These are phyloP conservation scores for Pythium guiyangense DNA, from an alignment of 352 stramenopile genomes.

Conservation along the genomic window DNA sequence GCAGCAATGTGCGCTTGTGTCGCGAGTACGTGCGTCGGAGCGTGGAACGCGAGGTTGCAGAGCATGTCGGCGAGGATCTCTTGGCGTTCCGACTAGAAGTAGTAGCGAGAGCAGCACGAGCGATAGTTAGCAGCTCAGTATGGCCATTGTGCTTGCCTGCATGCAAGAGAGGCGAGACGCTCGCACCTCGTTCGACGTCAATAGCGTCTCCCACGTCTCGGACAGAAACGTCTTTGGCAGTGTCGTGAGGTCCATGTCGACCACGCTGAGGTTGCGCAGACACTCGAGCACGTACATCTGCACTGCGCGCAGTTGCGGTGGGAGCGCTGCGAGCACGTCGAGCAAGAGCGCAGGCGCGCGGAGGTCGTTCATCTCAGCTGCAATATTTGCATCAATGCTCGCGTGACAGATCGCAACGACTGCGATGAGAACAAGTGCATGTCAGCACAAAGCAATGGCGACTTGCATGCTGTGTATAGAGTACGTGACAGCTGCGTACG, in stretches of 20 bases:
- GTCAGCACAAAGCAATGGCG: constrained; percentile 49
- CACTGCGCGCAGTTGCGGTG: constrained; percentile 11
- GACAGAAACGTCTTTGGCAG: constrained; percentile 19
- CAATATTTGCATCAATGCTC: constrained; percentile 49
- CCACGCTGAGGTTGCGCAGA: constrained; percentile 46
- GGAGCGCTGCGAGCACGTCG: constrained; percentile 20
- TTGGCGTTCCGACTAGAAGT: constrained; percentile 9
- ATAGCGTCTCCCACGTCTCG: constrained; percentile 22
- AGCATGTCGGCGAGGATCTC: constrained; percentile 41
- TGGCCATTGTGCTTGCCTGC: too few relatives aligned
- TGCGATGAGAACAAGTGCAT: constrained; percentile 12
- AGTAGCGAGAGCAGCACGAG: neutral
- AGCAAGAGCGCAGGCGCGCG: constrained; percentile 24
- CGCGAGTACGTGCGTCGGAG: constrained; percentile 10
- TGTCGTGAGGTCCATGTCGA: constrained; percentile 5
- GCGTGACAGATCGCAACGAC: constrained; percentile 56
- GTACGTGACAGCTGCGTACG: constrained; percentile 13
- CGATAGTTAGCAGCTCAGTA: neutral
- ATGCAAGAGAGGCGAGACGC: neutral
- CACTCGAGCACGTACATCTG: constrained; percentile 34
- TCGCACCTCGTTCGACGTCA: constrained; percentile 16
- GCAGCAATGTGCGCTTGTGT: constrained; percentile 25
- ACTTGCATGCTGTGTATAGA: constrained; percentile 20
- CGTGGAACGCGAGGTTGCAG: constrained; percentile 27
- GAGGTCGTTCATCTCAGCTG: constrained; percentile 34